A percentile compares a stretch with the other conserved stretches of the same genome.
Evolutionary conservation across 176 grass and related monocot species (phyloP).

Genomic region (Aegilops umbellulata): DNA sequence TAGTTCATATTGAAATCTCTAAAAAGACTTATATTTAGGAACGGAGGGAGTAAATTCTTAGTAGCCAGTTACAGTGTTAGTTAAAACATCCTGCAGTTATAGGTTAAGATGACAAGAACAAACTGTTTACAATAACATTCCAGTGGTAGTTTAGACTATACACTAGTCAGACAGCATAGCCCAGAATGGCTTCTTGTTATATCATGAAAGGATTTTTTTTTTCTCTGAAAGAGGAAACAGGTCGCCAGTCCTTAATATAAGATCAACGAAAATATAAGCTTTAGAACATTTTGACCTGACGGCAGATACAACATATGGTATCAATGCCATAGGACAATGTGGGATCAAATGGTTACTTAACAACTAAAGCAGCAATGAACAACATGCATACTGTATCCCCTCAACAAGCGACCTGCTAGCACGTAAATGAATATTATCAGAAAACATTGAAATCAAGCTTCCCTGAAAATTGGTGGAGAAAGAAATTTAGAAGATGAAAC

Average conservation of each 20-base stretch:
- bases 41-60: neutral
- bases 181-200: neutral
- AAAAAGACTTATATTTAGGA: too few relatives aligned
- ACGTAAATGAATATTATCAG: neutral
- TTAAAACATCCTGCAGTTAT: neutral
- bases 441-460: neutral
- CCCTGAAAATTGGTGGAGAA: neutral
- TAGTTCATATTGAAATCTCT: too few relatives aligned
- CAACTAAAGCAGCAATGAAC: neutral
- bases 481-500: conserved; percentile 11
- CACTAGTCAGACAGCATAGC: neutral
- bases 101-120: neutral
- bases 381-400: neutral
- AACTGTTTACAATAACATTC: neutral
- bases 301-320: neutral
- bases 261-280: neutral
- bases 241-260: neutral
- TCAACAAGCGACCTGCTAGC: conserved; percentile 5
- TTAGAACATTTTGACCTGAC: neutral
- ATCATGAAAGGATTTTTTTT: neutral
- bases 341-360: neutral
- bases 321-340: neutral
- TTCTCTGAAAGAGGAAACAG: neutral
- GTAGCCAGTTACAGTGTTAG: neutral
- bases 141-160: neutral